These are phyloP conservation scores for Petunia axillaris DNA, from an alignment of 257 asterid species.

Conservation along the genomic window DNA sequence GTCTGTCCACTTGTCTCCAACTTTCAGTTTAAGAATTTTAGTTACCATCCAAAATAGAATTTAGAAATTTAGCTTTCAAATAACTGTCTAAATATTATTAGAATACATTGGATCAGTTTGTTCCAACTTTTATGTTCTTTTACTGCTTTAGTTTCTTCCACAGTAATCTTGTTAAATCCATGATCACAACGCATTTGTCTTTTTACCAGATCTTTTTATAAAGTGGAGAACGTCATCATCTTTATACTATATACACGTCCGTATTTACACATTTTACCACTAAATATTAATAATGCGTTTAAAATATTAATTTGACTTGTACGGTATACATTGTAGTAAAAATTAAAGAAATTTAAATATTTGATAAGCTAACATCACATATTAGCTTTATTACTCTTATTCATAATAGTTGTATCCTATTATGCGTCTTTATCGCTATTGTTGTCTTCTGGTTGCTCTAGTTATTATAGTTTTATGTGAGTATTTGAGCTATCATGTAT, in stretches of 20 bases:
- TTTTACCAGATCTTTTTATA: neutral
- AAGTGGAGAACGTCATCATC: neutral
- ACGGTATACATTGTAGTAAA: neutral
- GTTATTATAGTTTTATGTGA: too few species aligned
- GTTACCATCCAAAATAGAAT: neutral
- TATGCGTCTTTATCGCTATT: too few species aligned
- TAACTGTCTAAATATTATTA: neutral
- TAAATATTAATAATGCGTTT: neutral
- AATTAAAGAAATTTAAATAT: too few species aligned
- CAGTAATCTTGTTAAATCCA: neutral
- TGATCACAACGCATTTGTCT: neutral
- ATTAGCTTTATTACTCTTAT: too few species aligned
- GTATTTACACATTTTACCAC: neutral
- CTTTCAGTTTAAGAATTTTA: neutral
- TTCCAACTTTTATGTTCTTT: neutral
- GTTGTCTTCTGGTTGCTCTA: too few species aligned
- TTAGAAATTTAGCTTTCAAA: neutral
- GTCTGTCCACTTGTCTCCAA: slow-evolving; percentile 9
- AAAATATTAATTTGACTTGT: neutral
- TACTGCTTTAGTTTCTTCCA: neutral
- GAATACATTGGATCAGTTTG: neutral
- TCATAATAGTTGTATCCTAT: too few species aligned
- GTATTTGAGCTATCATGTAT: too few species aligned
- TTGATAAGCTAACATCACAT: too few species aligned
- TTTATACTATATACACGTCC: neutral